A percentile compares a stretch with the other conserved stretches of the same genome.
These are phyloP conservation scores for Xylariaceae sp. DNA, from an alignment of 2,329 filamentous ascomycete genomes.

Conservation along the genomic window DNA sequence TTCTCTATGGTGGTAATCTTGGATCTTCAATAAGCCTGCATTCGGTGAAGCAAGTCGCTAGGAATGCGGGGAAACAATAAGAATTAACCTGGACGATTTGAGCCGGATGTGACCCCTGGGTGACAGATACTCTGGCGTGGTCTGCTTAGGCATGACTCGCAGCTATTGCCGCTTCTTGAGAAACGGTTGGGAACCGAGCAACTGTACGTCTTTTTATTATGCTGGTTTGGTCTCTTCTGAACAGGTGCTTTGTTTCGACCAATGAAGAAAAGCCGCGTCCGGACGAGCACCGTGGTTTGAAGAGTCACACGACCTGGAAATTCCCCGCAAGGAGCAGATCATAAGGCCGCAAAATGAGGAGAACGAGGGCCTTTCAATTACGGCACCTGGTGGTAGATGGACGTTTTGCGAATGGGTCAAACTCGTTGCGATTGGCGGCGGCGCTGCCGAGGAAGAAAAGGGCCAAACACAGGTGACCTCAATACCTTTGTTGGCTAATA, in stretches of 20 bases:
- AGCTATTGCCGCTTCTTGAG: background rate
- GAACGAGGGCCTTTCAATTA: background rate
- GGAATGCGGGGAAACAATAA: conserved; percentile 11
- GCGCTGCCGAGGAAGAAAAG: too few species aligned
- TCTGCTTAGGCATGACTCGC: conserved; percentile 6
- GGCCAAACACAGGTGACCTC: background rate
- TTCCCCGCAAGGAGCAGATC: conserved; percentile 21
- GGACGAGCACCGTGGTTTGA: too few species aligned
- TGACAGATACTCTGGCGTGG: background rate
- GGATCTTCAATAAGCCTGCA: conserved; percentile 6
- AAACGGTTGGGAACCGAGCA: too few species aligned
- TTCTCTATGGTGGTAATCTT: too few species aligned
- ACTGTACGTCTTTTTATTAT: too few species aligned
- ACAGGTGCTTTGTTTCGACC: too few species aligned
- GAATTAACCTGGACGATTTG: conserved; percentile 7
- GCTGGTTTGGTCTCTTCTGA: too few species aligned
- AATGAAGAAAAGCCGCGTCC: too few species aligned
- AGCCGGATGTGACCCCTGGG: conserved; percentile 15
- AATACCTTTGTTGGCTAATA: too few species aligned
- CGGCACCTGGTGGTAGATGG: too few species aligned
- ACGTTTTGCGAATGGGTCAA: background rate
- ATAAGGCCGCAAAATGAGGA: conserved; percentile 16
- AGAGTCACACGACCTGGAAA: conserved; percentile 22
- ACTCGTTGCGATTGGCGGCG: conserved; percentile 8
- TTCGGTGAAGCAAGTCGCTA: conserved; percentile 10